Percentiles rank a stretch among this genome's conserved stretches.
Conservation (phyloP, 2,329 filamentous ascomycete species). For the Fusarium beomiforme region DNA sequence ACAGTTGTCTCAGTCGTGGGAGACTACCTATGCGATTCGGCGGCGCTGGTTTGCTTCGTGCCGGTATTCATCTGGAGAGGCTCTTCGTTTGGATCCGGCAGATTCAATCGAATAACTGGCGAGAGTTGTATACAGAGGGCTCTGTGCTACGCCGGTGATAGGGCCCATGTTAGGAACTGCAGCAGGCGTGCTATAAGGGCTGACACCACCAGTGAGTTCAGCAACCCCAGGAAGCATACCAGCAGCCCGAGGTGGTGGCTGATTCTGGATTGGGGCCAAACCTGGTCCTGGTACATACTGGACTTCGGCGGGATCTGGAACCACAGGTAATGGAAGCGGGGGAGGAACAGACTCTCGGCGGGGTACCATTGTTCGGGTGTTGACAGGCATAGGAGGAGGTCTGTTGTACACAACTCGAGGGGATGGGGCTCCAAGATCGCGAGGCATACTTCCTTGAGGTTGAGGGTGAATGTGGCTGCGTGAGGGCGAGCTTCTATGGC, state of each 20-base stretch:
- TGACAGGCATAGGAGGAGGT: constrained; percentile 46
- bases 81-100: constrained; percentile 61
- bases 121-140: constrained; percentile 48
- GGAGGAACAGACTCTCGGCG: constrained; percentile 55
- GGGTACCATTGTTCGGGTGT: constrained; percentile 50
- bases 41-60: constrained; percentile 59
- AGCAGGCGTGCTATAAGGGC: constrained; percentile 65
- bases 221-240: constrained; percentile 68
- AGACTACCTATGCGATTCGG: constrained; percentile 46
- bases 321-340: constrained; percentile 43
- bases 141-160: constrained; percentile 50
- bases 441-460: constrained; percentile 58
- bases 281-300: constrained; percentile 52
- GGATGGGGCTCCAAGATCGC: constrained; percentile 55
- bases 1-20: background rate
- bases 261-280: constrained; percentile 64
- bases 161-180: constrained; percentile 47
- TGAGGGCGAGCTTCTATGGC: constrained; percentile 52
- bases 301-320: constrained; percentile 45
- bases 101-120: constrained; percentile 51
- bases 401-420: constrained; percentile 54
- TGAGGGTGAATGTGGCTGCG: constrained; percentile 55
- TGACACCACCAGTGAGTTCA: constrained; percentile 71
- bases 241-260: constrained; percentile 51
- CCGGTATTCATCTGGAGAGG: constrained; percentile 56